phyloP scores from a whole-genome alignment of 2,329 filamentous ascomycete genomes.

The Aurifilum marmelostoma region DNA sequence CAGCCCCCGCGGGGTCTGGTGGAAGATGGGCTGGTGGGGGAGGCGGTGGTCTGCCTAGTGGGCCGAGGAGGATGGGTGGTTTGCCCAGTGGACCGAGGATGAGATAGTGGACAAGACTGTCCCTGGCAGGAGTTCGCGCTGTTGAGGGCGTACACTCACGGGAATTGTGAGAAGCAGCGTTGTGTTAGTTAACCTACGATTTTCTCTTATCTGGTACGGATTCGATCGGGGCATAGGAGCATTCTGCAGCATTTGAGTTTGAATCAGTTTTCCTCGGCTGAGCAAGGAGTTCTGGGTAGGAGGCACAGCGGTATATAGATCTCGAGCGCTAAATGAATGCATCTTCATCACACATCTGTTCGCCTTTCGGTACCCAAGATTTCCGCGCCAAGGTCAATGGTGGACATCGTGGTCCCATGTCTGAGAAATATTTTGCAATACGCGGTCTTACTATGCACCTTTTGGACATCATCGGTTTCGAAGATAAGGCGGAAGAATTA shows the following conservation, averaged over 20 bases:
- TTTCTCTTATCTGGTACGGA: neutral
- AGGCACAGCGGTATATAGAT: neutral
- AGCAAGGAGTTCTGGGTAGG: constrained; percentile 11
- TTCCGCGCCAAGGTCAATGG: neutral
- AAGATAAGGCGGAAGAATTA: neutral
- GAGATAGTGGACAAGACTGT: constrained; percentile 37
- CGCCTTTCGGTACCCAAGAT: neutral
- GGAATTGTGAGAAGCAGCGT: neutral
- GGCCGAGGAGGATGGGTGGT: constrained; percentile 44
- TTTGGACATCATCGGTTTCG: neutral
- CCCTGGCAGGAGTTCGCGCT: no score
- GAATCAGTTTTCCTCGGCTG: constrained; percentile 4
- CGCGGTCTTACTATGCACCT: neutral
- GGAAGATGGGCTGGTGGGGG: constrained; percentile 37
- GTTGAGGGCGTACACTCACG: neutral
- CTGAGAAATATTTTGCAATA: neutral
- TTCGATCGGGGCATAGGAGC: constrained; percentile 4
- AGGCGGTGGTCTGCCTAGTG: constrained; percentile 48
- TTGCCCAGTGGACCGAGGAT: constrained; percentile 44
- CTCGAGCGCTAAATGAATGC: neutral
- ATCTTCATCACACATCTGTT: neutral
- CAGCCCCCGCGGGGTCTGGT: constrained; percentile 42
- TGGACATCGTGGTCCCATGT: neutral
- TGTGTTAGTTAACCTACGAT: neutral
- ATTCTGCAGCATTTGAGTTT: constrained; percentile 15